These are phyloP conservation scores for Echeveria elegans DNA, from an alignment of 164 flowering plant species.

Conservation along the genomic window DNA sequence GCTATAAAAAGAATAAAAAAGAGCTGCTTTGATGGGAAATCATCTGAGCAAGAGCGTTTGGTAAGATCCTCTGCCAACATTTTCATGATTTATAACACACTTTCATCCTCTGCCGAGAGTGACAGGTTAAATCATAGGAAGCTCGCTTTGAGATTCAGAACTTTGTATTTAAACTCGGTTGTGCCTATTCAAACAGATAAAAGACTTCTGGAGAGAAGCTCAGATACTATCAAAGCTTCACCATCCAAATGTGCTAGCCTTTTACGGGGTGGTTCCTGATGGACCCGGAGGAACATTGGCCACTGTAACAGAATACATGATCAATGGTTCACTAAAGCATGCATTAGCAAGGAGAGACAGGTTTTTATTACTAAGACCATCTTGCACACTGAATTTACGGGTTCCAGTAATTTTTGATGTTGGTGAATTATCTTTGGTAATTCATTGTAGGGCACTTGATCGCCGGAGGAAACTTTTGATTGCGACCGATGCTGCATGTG, in stretches of 20 bases:
- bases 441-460: constrained; percentile 21
- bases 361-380: constrained; percentile 12
- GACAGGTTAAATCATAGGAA: not conserved
- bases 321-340: constrained; percentile 46
- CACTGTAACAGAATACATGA: constrained; percentile 45
- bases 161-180: not conserved
- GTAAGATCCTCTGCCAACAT: constrained; percentile 20
- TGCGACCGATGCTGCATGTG: constrained; percentile 70
- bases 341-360: constrained; percentile 33
- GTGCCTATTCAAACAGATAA: constrained; percentile 4
- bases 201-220: constrained; percentile 15
- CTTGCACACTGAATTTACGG: not conserved
- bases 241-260: constrained; percentile 42
- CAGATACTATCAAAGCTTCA: constrained; percentile 12
- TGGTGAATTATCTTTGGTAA: not conserved
- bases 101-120: not conserved
- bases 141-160: not conserved
- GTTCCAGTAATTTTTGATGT: not conserved
- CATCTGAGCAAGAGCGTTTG: constrained; percentile 54
- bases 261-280: constrained; percentile 42
- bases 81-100: not conserved
- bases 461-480: constrained; percentile 38
- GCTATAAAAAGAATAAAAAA: constrained; percentile 63
- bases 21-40: constrained; percentile 51
- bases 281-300: constrained; percentile 32